phyloP scores from a whole-genome alignment of 1,284 basidiomycete genomes.

The Heterobasidion parviporum region DNA sequence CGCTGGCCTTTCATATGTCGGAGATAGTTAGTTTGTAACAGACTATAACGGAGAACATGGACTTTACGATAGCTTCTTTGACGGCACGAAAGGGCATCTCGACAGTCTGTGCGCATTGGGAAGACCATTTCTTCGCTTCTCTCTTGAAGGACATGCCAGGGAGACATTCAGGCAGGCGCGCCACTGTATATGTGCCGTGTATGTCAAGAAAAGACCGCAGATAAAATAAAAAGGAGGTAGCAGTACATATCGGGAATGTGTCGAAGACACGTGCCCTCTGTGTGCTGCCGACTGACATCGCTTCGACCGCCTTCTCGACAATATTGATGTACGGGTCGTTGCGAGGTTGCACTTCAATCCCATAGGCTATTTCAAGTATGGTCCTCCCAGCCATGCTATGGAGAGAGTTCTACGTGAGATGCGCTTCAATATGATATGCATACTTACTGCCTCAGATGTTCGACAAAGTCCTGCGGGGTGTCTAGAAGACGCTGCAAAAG shows the following conservation, averaged over 20 bases:
- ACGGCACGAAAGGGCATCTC: slow-evolving; percentile 9
- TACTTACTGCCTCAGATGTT: slow-evolving; percentile 15
- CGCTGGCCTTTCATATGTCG: neutral
- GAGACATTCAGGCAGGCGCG: slow-evolving; percentile 13
- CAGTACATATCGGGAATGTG: slow-evolving; percentile 9
- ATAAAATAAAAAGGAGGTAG: neutral
- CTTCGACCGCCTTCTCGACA: slow-evolving; percentile 14
- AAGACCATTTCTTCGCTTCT: slow-evolving; percentile 6
- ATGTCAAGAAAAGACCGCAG: neutral
- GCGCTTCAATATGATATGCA: neutral
- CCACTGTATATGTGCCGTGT: slow-evolving; percentile 7
- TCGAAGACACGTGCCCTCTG: slow-evolving; percentile 9
- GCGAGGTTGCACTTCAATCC: slow-evolving; percentile 13
- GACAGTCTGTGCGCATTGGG: slow-evolving; percentile 4
- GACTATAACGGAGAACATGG: neutral
- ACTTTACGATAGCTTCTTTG: slow-evolving; percentile 9
- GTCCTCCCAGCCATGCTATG: slow-evolving; percentile 12
- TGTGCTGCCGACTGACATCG: slow-evolving; percentile 7
- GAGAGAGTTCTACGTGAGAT: neutral
- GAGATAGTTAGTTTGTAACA: neutral
- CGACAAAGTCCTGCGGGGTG: slow-evolving; percentile 14
- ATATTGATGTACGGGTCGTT: slow-evolving; percentile 16
- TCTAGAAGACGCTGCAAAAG: slow-evolving; percentile 14
- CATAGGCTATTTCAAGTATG: slow-evolving; percentile 18
- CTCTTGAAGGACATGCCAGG: slow-evolving; percentile 15